A percentile compares a stretch with the other conserved stretches of the same genome.
Conservation (phyloP, 495 filamentous ascomycete species). For the Penicillium arizonense region DNA sequence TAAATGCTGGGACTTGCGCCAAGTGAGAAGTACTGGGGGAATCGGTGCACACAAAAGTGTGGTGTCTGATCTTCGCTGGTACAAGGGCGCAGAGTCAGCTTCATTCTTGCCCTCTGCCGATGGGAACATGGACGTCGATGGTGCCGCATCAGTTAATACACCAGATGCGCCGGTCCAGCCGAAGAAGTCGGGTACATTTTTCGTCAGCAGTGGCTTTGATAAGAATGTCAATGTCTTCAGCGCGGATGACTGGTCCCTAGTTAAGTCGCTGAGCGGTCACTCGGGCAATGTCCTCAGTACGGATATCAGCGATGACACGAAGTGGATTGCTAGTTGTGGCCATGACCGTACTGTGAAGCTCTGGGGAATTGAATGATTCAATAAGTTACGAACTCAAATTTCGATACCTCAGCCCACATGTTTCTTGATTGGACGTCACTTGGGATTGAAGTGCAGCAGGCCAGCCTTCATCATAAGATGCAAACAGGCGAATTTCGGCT, state of each 20-base stretch:
- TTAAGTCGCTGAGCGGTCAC: constrained; percentile 86
- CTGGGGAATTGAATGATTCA: constrained; percentile 80
- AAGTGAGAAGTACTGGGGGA: constrained; percentile 75
- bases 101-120: constrained; percentile 53
- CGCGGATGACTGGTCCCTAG: constrained; percentile 90
- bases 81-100: constrained; percentile 74
- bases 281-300: constrained; percentile 86
- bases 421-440: too few relatives aligned
- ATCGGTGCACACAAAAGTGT: constrained; percentile 91
- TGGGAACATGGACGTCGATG: constrained; percentile 57
- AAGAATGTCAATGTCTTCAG: constrained; percentile 94
- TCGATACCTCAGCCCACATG: neutral
- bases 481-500: too few relatives aligned
- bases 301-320: constrained; percentile 79
- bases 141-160: constrained; percentile 27
- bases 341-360: constrained; percentile 95
- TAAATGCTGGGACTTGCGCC: constrained; percentile 95
- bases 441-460: too few relatives aligned
- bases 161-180: constrained; percentile 36
- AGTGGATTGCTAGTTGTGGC: constrained; percentile 90
- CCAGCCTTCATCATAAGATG: too few relatives aligned
- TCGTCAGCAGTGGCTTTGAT: constrained; percentile 89
- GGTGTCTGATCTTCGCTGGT: constrained; percentile 93
- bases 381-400: neutral
- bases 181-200: constrained; percentile 80